A percentile compares a stretch with the other conserved stretches of the same genome.
These are phyloP conservation scores for Berberis vulgaris DNA, from an alignment of 164 flowering plant genomes.

Conservation along the genomic window DNA sequence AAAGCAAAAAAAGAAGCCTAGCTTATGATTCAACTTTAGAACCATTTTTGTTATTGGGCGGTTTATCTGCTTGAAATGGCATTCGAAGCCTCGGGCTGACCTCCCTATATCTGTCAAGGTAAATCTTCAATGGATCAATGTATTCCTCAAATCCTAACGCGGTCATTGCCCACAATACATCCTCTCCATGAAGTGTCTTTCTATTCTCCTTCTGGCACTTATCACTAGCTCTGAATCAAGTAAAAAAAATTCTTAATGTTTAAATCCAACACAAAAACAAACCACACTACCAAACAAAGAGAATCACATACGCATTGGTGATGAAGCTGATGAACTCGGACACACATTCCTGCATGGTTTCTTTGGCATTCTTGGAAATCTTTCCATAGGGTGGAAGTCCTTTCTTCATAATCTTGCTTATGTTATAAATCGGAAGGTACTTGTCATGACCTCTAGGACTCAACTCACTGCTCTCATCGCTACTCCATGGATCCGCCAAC, in stretches of 20 bases:
- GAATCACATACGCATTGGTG: slow-evolving; percentile 59
- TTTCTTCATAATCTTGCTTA: slow-evolving; percentile 78
- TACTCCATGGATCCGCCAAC: slow-evolving; percentile 54
- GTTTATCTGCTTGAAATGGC: too few relatives aligned
- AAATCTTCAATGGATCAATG: slow-evolving; percentile 55
- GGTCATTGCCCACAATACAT: slow-evolving; percentile 71
- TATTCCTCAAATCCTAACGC: slow-evolving; percentile 68
- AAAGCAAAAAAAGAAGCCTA: too few relatives aligned
- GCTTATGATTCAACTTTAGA: too few relatives aligned
- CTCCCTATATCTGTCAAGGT: slow-evolving; percentile 59
- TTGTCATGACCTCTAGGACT: slow-evolving; percentile 68
- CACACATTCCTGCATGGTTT: slow-evolving; percentile 38
- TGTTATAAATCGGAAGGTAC: slow-evolving; percentile 70
- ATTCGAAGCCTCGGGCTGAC: slow-evolving; percentile 10
- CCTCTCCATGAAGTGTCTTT: slow-evolving; percentile 72
- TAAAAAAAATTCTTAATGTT: background rate
- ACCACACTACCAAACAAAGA: slow-evolving; percentile 1
- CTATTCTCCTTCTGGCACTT: slow-evolving; percentile 73
- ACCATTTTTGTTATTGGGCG: too few relatives aligned
- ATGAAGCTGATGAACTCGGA: slow-evolving; percentile 71
- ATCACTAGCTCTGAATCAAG: slow-evolving; percentile 49
- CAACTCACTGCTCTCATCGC: slow-evolving; percentile 58
- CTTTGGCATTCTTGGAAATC: slow-evolving; percentile 53
- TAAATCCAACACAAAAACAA: background rate
- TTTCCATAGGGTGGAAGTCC: slow-evolving; percentile 70